These are phyloP conservation scores for Rhodotorula toruloides DNA, from an alignment of 768 basidiomycete species.

Conservation along the genomic window DNA sequence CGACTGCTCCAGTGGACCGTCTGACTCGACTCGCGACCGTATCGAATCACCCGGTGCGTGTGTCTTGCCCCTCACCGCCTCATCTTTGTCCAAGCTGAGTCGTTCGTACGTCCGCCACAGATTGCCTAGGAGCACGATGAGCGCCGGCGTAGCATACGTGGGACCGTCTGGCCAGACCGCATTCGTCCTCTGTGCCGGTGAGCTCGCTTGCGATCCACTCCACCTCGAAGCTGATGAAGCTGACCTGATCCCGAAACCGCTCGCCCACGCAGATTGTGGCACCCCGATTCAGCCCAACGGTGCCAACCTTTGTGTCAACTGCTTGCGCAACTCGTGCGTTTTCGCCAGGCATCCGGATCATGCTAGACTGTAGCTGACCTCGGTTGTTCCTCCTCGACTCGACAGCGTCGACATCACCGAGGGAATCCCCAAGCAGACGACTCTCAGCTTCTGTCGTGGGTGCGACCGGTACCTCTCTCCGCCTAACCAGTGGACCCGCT, in stretches of 20 bases:
- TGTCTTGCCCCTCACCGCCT: no score
- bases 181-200: constrained; percentile 45
- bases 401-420: constrained; percentile 90
- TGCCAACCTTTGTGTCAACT: constrained; percentile 83
- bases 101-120: no score
- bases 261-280: constrained; percentile 41
- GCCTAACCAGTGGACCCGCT: constrained; percentile 76
- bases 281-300: constrained; percentile 54
- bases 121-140: constrained; percentile 1
- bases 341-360: neutral
- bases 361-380: neutral
- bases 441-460: constrained; percentile 87
- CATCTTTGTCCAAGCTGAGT: no score
- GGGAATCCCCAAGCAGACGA: constrained; percentile 77
- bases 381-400: neutral
- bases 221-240: neutral
- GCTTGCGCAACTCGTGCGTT: constrained; percentile 75
- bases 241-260: neutral
- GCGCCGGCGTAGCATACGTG: constrained; percentile 35
- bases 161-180: constrained; percentile 38
- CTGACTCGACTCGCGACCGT: no score
- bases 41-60: no score
- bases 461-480: constrained; percentile 94
- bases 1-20: no score
- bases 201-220: neutral